A percentile compares a stretch with the other conserved stretches of the same genome.
Conservation (phyloP, 345 rosid genomes). For the Eucalyptus melliodora region DNA sequence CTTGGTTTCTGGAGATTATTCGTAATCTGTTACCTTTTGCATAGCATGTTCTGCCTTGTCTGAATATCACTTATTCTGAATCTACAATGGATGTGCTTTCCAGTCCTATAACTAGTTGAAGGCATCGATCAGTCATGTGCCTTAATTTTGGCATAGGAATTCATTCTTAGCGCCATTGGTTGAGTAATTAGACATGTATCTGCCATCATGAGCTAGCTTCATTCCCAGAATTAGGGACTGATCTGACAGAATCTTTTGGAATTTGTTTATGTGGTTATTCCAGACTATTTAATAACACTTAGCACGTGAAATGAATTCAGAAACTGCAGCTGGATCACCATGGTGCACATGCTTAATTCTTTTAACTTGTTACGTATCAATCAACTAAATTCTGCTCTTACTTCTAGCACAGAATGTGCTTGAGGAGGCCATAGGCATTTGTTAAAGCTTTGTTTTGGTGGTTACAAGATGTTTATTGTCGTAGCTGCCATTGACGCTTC, state of each 20-base stretch:
- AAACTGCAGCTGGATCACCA: background rate
- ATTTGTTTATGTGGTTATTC: background rate
- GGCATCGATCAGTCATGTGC: background rate
- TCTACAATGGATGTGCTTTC: background rate
- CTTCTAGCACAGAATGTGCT: background rate
- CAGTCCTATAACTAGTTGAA: background rate
- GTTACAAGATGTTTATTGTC: background rate
- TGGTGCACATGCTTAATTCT: background rate
- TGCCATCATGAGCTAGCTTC: background rate
- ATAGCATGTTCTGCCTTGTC: background rate
- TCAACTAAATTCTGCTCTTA: background rate
- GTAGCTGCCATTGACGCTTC: background rate
- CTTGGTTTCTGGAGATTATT: background rate
- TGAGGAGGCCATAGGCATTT: background rate
- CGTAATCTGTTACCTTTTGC: background rate
- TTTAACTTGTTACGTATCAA: background rate
- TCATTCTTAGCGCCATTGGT: background rate
- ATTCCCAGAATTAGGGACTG: background rate
- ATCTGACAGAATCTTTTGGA: background rate
- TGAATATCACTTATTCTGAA: background rate
- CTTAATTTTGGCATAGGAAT: background rate
- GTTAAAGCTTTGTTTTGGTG: background rate
- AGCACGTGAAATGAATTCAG: background rate
- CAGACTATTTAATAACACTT: background rate
- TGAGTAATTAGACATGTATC: background rate